Base-by-base conservation (phyloP, 495 filamentous ascomycete species). In the Lineolata rhizophorae region DNA sequence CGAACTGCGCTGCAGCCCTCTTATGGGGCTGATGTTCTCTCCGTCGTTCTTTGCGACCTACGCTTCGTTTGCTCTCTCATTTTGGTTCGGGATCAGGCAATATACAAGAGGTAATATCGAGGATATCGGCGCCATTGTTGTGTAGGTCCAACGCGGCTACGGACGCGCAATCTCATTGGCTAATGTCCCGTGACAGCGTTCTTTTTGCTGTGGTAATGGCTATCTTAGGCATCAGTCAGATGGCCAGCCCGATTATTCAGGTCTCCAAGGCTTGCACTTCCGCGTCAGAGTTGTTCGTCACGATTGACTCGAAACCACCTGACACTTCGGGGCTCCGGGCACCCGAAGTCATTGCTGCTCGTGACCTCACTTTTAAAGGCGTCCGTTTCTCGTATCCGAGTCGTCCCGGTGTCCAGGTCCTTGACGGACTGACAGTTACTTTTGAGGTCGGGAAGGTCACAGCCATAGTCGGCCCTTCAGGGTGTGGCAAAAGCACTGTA, bases 1-100 rank as follows among this genome's bases (percentile, higher is more conserved):
- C 18, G 72, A 71, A 0, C 41, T 61, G 26, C 60, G 53, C 33
- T 52, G 57, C 36, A 56, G 60, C 2, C 64, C 64, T 5, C 40
- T 69, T 13, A 53, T 64, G 18, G 56, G 54, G 16, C 29, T 45
- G 1, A 37, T 43, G 37, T 35, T 50, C 37, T 12, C 36, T 15
- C 47, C 47, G 2, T 18, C 19, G 5, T 43, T 50, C 32, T 35
- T 44, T 19, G 35, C 40, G 3, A 46, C 43, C 37, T 50, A 48
- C 29, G 45, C 33, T 2, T 41, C 40, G 5, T 45, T 45, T 30
- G 47, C 36, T 16, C 33, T 50, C 12, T 38, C 47, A 3, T 50
- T 50, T 31, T 50, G 45, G 45, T 50, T 47, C 31, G 47, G 47
- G 8, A 46, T 50, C 27, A 27, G 40, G 16, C 42, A 43, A 35